Evolutionary conservation across 768 basidiomycete genomes (phyloP), one percentile per base, ranked within the genome.

Genomic region (Coprinellus aureogranulatus): DNA sequence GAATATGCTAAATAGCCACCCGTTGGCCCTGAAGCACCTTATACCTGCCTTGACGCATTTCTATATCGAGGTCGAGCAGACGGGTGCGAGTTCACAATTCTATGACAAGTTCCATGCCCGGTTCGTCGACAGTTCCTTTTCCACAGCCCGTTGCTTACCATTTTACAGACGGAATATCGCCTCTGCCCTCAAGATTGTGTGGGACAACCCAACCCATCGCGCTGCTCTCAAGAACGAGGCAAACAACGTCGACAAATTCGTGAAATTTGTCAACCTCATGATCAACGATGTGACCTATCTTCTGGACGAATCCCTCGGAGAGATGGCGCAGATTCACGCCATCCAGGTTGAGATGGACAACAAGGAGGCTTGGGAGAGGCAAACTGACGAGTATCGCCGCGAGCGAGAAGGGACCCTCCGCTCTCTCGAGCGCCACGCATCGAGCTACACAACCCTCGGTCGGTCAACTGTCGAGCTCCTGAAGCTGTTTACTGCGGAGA

Each of bases 271-370:
- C 75, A 98, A 99, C 74, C 78, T 98, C 65, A 90, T 98, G 85
- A 97, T 98, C 77, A 98, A 97, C 80, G 97, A 99, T 65, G 94
- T 96, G 54, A 98, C 96, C 9, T 98, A 94, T 72, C 89, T 98
- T 53, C 87, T 99, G 82, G 94, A 98, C 69, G 97, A 99, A 66
- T 96, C 94, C 9, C 79, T 98, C 48, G 86, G 86, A 64, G 91
- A 95, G 61, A 80, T 99, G 51, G 80, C 85, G 11, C 91, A 96
- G 67, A 97, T 99, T 61, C 86, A 90, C 69, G 86, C 82, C 58
- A 87, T 98, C 50, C 89, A 96, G 69, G 75, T 76, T 0, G 90
- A 95, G 68, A 96, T 95, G 88, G 85, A 84, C 45, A 82, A 94
- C 70, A 77, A 78, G 53, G 80, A 71, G 2, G 74, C 82, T 1